A percentile compares a stretch with the other conserved stretches of the same genome.
Conservation (phyloP, 352 stramenopile genomes). For the Phytophthora niederhauseri region DNA sequence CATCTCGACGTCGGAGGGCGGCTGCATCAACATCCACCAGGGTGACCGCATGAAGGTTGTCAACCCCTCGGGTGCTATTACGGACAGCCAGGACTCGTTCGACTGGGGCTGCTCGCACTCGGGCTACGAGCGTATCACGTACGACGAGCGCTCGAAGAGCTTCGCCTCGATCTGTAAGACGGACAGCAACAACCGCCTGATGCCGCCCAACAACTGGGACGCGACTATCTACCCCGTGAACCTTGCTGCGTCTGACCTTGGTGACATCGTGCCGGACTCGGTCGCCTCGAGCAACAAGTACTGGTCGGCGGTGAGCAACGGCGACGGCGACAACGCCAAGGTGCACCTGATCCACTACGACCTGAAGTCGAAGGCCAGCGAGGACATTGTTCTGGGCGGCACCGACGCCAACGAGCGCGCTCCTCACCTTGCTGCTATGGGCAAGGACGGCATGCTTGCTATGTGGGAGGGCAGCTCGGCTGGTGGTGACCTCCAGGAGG, state of each 20-base stretch:
- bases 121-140: conserved; percentile 59
- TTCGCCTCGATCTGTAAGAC: conserved; percentile 61
- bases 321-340: conserved; percentile 41
- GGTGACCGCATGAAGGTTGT: conserved; percentile 66
- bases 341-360: conserved; percentile 57
- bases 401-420: conserved; percentile 51
- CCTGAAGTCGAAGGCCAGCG: conserved; percentile 25
- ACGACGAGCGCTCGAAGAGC: conserved; percentile 43
- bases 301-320: conserved; percentile 58
- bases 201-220: conserved; percentile 49
- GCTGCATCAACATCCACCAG: conserved; percentile 70
- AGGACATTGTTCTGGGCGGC: conserved; percentile 52
- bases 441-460: conserved; percentile 39
- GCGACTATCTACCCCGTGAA: conserved; percentile 60
- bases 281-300: conserved; percentile 36
- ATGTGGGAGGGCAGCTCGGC: conserved; percentile 46
- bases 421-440: conserved; percentile 49
- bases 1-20: conserved; percentile 47
- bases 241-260: conserved; percentile 47
- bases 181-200: conserved; percentile 71
- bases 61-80: conserved; percentile 29
- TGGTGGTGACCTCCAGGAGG: conserved; percentile 32
- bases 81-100: conserved; percentile 42
- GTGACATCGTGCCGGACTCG: conserved; percentile 49
- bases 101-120: no score